A percentile compares a stretch with the other conserved stretches of the same genome.
Evolutionary conservation across 2,329 filamentous ascomycete genomes (phyloP).

Genomic region (Fusarium sp.): DNA sequence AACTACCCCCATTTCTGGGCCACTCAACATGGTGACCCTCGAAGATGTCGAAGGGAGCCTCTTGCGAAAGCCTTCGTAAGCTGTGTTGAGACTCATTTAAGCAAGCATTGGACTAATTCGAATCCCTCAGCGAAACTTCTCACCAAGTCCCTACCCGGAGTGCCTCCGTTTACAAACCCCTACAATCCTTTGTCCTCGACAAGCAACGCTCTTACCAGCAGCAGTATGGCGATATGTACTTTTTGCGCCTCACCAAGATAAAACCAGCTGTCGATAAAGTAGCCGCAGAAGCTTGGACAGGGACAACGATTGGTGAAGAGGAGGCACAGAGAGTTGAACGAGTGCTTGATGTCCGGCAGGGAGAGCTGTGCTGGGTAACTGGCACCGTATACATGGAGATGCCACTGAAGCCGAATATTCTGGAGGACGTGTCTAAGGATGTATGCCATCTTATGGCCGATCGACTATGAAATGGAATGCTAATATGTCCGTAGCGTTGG

Average conservation of each 20-base stretch:
- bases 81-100: neutral
- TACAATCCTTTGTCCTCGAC: conserved; percentile 77
- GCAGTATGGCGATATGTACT: conserved; percentile 98
- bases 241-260: conserved; percentile 84
- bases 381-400: conserved; percentile 98
- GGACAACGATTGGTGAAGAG: conserved; percentile 80
- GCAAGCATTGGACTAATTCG: neutral
- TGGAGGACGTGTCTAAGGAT: conserved; percentile 94
- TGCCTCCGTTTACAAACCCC: conserved; percentile 72
- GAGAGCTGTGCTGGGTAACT: conserved; percentile 92
- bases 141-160: conserved; percentile 59
- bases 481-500: conserved; percentile 70
- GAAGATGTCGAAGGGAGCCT: conserved; percentile 46
- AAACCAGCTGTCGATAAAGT: conserved; percentile 82
- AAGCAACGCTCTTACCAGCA: conserved; percentile 82
- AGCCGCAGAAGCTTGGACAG: conserved; percentile 79
- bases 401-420: conserved; percentile 92
- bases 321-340: conserved; percentile 79
- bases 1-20: neutral
- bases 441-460: conserved; percentile 55
- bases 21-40: conserved; percentile 46
- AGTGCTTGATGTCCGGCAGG: conserved; percentile 94
- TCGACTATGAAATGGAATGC: neutral
- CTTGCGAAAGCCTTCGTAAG: conserved; percentile 47
- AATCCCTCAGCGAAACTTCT: conserved; percentile 42